Conservation (phyloP, 192 early-diverging fungal genomes). For the Helicostylum pulchrum region DNA sequence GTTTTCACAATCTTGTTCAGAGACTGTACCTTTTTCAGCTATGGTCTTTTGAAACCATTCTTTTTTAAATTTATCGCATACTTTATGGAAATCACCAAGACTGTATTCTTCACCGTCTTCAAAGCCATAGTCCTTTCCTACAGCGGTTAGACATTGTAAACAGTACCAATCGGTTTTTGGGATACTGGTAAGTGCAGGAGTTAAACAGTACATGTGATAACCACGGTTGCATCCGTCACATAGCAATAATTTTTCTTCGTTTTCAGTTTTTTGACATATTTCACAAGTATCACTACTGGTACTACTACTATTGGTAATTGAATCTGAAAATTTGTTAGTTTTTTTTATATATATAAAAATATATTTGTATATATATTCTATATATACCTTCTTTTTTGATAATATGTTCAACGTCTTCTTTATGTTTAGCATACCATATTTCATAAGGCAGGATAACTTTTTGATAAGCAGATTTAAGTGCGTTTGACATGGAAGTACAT, state of each 20-base stretch:
- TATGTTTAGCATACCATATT: conserved; percentile 57
- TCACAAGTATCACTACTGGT: conserved; percentile 36
- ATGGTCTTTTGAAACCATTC: conserved; percentile 61
- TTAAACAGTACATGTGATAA: conserved; percentile 80
- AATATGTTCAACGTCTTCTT: conserved; percentile 1
- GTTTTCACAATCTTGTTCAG: conserved; percentile 79
- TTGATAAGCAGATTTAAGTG: conserved; percentile 64
- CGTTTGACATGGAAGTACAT: conserved; percentile 74
- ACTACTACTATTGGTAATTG: not conserved
- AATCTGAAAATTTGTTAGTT: not conserved
- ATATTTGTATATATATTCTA: conserved; percentile 4
- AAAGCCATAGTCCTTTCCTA: conserved; percentile 90
- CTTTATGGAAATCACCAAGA: conserved; percentile 73
- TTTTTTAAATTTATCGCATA: conserved; percentile 81
- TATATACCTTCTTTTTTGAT: conserved; percentile 11
- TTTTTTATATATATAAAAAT: no score
- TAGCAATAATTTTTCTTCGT: conserved; percentile 66
- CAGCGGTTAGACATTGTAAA: conserved; percentile 68
- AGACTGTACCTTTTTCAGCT: conserved; percentile 35
- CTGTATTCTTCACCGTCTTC: conserved; percentile 82
- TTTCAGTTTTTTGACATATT: conserved; percentile 39
- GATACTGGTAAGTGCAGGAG: conserved; percentile 56
- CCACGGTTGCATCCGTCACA: conserved; percentile 88
- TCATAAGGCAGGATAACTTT: conserved; percentile 70
- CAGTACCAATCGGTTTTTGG: conserved; percentile 87